Conservation (phyloP, 2,329 filamentous ascomycete genomes). For the Cryphonectria japonica region DNA sequence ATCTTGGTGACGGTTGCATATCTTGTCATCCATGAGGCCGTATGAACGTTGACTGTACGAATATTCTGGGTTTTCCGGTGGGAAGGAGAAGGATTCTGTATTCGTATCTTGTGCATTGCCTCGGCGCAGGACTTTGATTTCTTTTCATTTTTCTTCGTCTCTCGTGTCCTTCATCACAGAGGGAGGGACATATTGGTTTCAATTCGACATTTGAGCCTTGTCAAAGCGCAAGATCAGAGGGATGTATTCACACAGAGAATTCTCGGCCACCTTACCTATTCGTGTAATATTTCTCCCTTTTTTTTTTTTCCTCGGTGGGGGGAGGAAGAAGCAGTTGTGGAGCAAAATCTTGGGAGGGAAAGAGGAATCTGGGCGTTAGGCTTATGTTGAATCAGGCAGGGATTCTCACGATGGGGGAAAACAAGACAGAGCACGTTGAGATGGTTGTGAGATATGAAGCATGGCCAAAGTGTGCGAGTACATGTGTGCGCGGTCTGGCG, state of each 20-base stretch:
- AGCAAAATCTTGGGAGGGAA: neutral
- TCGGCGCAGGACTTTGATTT: neutral
- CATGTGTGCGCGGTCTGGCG: neutral
- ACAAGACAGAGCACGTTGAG: neutral
- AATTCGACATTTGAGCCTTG: neutral
- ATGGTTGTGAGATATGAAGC: neutral
- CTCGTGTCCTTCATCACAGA: neutral
- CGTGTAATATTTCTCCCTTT: neutral
- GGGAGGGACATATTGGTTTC: neutral
- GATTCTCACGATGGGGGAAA: too few relatives aligned
- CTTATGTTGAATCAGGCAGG: too few relatives aligned
- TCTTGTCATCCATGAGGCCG: neutral
- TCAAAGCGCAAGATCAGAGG: neutral
- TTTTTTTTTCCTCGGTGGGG: neutral
- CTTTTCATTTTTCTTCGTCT: neutral
- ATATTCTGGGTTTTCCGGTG: neutral
- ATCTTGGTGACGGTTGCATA: neutral
- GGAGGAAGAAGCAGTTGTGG: neutral
- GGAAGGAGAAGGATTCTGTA: too few relatives aligned
- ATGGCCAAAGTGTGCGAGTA: neutral
- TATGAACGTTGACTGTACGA: neutral
- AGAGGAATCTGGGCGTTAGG: too few relatives aligned
- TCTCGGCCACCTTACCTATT: neutral
- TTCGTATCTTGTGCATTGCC: neutral
- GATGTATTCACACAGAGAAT: neutral